phyloP scores from a whole-genome alignment of 768 basidiomycete species.

The Podaxis sp. region DNA sequence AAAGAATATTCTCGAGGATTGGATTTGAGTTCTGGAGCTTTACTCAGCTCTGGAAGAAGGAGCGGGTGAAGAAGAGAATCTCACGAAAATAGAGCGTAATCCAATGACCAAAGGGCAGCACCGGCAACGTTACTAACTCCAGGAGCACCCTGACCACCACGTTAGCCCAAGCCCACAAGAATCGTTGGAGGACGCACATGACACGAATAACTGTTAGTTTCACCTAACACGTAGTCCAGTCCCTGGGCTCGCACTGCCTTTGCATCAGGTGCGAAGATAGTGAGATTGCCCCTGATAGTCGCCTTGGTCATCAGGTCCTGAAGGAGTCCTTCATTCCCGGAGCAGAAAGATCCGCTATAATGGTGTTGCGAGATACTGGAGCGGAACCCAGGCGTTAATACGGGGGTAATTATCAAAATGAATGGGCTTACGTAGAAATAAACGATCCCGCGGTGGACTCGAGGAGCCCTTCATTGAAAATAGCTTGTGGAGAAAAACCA shows the following conservation, averaged over 20 bases:
- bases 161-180: neutral
- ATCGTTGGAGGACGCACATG: slow-evolving; percentile 30
- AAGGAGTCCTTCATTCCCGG: slow-evolving; percentile 50
- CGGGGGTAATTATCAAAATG: neutral
- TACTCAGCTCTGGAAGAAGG: neutral
- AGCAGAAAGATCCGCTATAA: slow-evolving; percentile 64
- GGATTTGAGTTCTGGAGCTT: slow-evolving; percentile 41
- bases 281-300: slow-evolving; percentile 56
- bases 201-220: slow-evolving; percentile 55
- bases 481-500: slow-evolving; percentile 62
- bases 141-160: slow-evolving; percentile 36
- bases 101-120: slow-evolving; percentile 66
- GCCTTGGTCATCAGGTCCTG: slow-evolving; percentile 68
- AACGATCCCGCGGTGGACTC: slow-evolving; percentile 44
- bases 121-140: slow-evolving; percentile 72
- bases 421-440: slow-evolving; percentile 48
- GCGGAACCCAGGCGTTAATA: neutral
- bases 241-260: slow-evolving; percentile 42
- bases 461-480: slow-evolving; percentile 53
- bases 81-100: slow-evolving; percentile 61
- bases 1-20: slow-evolving; percentile 56
- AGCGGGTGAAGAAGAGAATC: slow-evolving; percentile 14
- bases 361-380: slow-evolving; percentile 55
- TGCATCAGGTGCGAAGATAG: slow-evolving; percentile 53
- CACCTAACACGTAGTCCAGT: slow-evolving; percentile 61